Percentiles rank a stretch among this genome's conserved stretches.
Conservation (phyloP, 805 yeast species). For the Kuraishia molischiana region DNA sequence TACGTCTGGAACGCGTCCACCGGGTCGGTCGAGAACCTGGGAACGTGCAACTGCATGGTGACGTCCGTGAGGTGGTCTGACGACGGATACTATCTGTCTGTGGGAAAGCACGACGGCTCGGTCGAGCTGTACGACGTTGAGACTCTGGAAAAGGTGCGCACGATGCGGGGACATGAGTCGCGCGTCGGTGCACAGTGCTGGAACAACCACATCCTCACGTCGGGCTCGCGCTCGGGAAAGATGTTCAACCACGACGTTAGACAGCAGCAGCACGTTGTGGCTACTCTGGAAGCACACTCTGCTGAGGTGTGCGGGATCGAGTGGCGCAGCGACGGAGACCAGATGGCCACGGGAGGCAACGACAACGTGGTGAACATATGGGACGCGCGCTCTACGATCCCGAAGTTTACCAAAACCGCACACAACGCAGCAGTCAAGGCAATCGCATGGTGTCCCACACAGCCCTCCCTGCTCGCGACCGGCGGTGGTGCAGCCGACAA, state of each 20-base stretch:
- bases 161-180: conserved; percentile 66
- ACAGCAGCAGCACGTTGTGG: conserved; percentile 62
- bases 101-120: conserved; percentile 77
- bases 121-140: conserved; percentile 94
- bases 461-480: conserved; percentile 73
- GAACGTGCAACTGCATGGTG: conserved; percentile 48
- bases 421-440: conserved; percentile 97
- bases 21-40: conserved; percentile 64
- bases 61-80: conserved; percentile 84
- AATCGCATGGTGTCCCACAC: conserved; percentile 89
- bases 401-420: conserved; percentile 64
- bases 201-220: conserved; percentile 70
- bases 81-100: conserved; percentile 77
- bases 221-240: conserved; percentile 84
- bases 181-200: conserved; percentile 81
- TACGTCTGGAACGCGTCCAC: conserved; percentile 89
- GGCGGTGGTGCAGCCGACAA: conserved; percentile 95
- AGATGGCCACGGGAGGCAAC: conserved; percentile 88
- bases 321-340: conserved; percentile 77
- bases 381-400: conserved; percentile 69
- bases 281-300: conserved; percentile 52
- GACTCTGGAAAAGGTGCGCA: conserved; percentile 59
- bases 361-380: conserved; percentile 89
- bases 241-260: conserved; percentile 88
- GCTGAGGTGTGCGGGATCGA: conserved; percentile 92